Conservation (phyloP, 2,329 filamentous ascomycete species). For the Stemphylium beticola region DNA sequence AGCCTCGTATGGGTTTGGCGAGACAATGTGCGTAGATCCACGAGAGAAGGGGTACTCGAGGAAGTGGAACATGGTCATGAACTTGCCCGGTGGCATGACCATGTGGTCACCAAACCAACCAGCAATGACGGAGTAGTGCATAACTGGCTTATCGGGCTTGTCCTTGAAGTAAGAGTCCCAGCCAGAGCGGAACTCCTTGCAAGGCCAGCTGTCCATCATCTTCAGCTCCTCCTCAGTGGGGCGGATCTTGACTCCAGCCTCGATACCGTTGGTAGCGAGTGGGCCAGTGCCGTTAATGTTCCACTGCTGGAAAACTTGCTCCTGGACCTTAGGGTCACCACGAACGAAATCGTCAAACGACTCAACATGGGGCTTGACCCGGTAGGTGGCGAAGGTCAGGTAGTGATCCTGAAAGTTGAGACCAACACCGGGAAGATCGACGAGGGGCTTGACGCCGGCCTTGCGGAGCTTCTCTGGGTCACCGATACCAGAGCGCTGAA, state of each 20-base stretch:
- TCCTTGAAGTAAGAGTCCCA: constrained; percentile 86
- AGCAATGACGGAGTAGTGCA: constrained; percentile 80
- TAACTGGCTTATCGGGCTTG: constrained; percentile 84
- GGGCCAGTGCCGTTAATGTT: constrained; percentile 79
- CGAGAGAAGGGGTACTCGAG: constrained; percentile 27
- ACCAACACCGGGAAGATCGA: constrained; percentile 75
- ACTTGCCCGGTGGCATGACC: constrained; percentile 74
- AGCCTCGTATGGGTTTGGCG: constrained; percentile 73
- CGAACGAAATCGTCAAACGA: constrained; percentile 82
- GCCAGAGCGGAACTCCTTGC: constrained; percentile 73
- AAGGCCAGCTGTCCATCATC: constrained; percentile 75
- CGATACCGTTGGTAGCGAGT: constrained; percentile 78
- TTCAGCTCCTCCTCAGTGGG: constrained; percentile 71
- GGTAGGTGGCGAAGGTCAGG: constrained; percentile 71
- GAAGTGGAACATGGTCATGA: constrained; percentile 70
- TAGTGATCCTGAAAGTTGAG: constrained; percentile 81
- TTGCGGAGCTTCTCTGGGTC: constrained; percentile 73
- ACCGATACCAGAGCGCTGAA: constrained; percentile 77
- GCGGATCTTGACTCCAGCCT: constrained; percentile 79
- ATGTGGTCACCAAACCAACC: constrained; percentile 58
- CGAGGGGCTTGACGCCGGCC: constrained; percentile 70
- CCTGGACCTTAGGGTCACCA: constrained; percentile 74
- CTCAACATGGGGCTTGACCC: constrained; percentile 76
- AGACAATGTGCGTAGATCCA: constrained; percentile 72
- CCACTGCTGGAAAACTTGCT: constrained; percentile 78